Base-by-base conservation (phyloP, 192 early-diverging fungal species). In the Podila clonocystis region DNA sequence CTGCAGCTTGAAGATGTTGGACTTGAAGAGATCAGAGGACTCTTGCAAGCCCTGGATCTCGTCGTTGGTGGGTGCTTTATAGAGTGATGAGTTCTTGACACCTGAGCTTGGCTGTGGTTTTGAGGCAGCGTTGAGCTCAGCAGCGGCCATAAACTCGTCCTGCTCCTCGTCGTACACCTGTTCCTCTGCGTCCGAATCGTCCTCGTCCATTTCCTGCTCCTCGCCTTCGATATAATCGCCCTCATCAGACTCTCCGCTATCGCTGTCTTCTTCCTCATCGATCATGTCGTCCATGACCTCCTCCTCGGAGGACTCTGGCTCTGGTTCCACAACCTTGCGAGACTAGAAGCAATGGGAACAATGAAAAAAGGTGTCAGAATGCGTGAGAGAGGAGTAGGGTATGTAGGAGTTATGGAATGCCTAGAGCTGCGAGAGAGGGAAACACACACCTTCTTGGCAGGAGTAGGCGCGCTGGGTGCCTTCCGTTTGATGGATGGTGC, bases 1-100 rank as follows among this genome's bases (percentile, higher is more conserved):
- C 86, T 98, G 94, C 50, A 99, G 85, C 82, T 92, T 93, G 87
- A 97, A 96, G 64, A 99, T 87, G 82, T 97, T 97, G 57, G 92
- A 92, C 69, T 97, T 95, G 86, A 92, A 95, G 57, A 98, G 82
- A 65, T 94, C 88, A 6, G 91, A 87, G 0, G 94, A 92, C 65
- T 97, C 94, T 83, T 91, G 92, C 69, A 97, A 79, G 59, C 90
- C 89, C 75, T 94, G 91, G 34, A 98, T 89, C 82, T 98, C 97
- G 9, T 93, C 92, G 66, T 89, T 91, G 15, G 93, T 92, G 3
- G 93, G 92, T 52, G 87, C 76, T 68, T 83, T 75, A 70, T 86
- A 88, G 11, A 86, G 63, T 7, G 72, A 68, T 55, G 62, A 82
- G 63, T 74, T 86, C 67, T 59, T 80, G 65, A 59, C 84, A 33